phyloP scores from a whole-genome alignment of 2,329 filamentous ascomycete species.

The Stachybotrys elegans region DNA sequence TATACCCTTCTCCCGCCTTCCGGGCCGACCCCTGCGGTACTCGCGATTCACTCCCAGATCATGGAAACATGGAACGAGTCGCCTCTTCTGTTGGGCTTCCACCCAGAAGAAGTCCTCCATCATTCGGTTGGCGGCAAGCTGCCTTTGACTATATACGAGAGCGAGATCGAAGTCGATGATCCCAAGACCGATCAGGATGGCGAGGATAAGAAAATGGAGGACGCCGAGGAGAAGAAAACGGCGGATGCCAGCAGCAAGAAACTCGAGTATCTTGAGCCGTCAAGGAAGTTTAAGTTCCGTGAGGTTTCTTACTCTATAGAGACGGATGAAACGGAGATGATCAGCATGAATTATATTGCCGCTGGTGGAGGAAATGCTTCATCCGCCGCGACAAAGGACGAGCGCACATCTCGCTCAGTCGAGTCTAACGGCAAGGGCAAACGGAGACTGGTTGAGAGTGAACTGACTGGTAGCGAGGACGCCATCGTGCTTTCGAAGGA shows the following conservation, averaged over 20 bases:
- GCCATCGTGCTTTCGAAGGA: slow-evolving; percentile 45
- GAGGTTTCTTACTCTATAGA: slow-evolving; percentile 85
- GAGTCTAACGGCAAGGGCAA: slow-evolving; percentile 51
- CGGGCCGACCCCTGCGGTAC: slow-evolving; percentile 64
- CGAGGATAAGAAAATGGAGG: slow-evolving; percentile 70
- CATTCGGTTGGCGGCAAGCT: slow-evolving; percentile 69
- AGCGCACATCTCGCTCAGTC: slow-evolving; percentile 34
- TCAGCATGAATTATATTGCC: slow-evolving; percentile 89
- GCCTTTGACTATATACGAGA: slow-evolving; percentile 88
- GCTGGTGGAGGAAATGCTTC: slow-evolving; percentile 78
- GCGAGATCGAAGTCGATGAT: slow-evolving; percentile 68
- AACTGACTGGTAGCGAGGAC: slow-evolving; percentile 18
- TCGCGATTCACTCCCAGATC: slow-evolving; percentile 75
- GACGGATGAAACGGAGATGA: slow-evolving; percentile 96
- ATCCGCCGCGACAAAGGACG: slow-evolving; percentile 42
- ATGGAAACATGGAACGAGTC: slow-evolving; percentile 75
- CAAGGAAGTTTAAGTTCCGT: slow-evolving; percentile 66
- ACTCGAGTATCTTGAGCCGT: slow-evolving; percentile 60
- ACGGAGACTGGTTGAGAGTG: slow-evolving; percentile 31
- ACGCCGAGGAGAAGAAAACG: slow-evolving; percentile 67
- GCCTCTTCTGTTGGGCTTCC: slow-evolving; percentile 82
- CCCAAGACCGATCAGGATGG: slow-evolving; percentile 39
- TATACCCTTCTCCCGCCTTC: slow-evolving; percentile 71
- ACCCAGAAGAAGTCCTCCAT: slow-evolving; percentile 55
- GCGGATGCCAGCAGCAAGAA: slow-evolving; percentile 61